These are phyloP conservation scores for Erysimum cheiri DNA, from an alignment of 441 rosid genomes.

Conservation along the genomic window DNA sequence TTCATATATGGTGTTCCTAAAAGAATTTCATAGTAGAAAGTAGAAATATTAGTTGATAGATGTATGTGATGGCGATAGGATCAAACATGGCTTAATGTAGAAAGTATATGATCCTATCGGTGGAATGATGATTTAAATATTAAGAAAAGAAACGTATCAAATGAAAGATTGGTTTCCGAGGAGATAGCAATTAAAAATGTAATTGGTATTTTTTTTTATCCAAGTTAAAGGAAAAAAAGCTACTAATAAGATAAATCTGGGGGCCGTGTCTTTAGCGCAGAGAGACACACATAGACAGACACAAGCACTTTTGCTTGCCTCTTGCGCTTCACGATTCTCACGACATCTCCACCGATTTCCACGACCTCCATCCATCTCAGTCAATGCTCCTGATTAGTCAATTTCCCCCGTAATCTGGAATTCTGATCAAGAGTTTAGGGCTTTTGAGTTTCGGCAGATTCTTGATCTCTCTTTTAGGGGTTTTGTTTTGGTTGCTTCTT, in stretches of 20 bases:
- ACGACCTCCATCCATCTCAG: constrained; percentile 39
- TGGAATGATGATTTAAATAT: background rate
- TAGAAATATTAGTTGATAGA: too few relatives aligned
- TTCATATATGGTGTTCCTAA: too few relatives aligned
- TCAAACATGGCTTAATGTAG: background rate
- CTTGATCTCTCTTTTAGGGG: constrained; percentile 13
- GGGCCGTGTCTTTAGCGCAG: constrained; percentile 20
- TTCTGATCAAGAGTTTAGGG: too few relatives aligned
- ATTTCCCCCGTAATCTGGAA: background rate
- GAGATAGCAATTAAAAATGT: background rate
- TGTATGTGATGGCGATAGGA: constrained; percentile 9
- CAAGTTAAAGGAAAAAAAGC: background rate
- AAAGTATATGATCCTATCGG: background rate
- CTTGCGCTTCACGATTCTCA: constrained; percentile 38
- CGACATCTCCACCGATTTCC: constrained; percentile 37
- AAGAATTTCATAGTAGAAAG: too few relatives aligned
- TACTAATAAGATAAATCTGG: background rate
- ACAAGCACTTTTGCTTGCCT: constrained; percentile 21
- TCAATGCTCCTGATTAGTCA: constrained; percentile 33
- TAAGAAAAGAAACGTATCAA: constrained; percentile 6
- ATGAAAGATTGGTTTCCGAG: constrained; percentile 28
- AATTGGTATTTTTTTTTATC: background rate
- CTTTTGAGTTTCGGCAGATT: too few relatives aligned
- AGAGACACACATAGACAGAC: background rate
- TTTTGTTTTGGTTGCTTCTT: constrained; percentile 27